A percentile compares a stretch with the other conserved stretches of the same genome.
Evolutionary conservation across 129 eudicot genomes (phyloP).

Genomic region (Oenanthe sinensis): DNA sequence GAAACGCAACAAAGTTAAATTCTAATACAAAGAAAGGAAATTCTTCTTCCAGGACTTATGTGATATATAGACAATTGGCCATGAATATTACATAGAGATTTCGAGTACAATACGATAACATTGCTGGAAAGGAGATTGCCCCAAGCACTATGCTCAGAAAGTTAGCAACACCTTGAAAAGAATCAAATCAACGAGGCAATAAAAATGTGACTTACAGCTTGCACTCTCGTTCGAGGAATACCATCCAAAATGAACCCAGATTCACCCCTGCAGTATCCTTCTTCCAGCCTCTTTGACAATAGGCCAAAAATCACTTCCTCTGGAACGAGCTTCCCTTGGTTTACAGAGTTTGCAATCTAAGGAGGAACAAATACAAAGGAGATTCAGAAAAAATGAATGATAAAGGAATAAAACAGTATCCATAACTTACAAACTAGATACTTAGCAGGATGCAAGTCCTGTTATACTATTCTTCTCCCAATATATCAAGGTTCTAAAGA

Average conservation of each 20-base stretch:
- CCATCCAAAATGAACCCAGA: conserved; percentile 93
- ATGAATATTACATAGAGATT: background rate
- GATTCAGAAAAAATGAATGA: background rate
- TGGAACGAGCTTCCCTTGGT: conserved; percentile 85
- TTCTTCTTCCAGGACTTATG: background rate
- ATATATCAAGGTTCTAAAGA: background rate
- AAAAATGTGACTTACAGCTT: conserved; percentile 61
- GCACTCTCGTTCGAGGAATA: conserved; percentile 71
- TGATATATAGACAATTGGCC: background rate
- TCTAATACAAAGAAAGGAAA: background rate
- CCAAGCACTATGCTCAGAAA: background rate
- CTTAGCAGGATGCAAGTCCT: background rate
- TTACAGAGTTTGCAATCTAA: conserved; percentile 78
- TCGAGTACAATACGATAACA: background rate
- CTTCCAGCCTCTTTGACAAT: conserved; percentile 80
- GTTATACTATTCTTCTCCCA: background rate
- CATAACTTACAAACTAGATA: background rate
- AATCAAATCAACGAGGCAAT: background rate
- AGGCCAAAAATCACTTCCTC: conserved; percentile 86
- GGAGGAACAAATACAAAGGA: background rate
- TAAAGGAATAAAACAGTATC: background rate
- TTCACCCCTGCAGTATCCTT: conserved; percentile 78
- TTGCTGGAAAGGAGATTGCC: background rate
- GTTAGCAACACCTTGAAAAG: background rate
- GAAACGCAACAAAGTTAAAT: background rate